Base-by-base conservation (phyloP, 2,329 filamentous ascomycete species). In the Fusarium algeriense region DNA sequence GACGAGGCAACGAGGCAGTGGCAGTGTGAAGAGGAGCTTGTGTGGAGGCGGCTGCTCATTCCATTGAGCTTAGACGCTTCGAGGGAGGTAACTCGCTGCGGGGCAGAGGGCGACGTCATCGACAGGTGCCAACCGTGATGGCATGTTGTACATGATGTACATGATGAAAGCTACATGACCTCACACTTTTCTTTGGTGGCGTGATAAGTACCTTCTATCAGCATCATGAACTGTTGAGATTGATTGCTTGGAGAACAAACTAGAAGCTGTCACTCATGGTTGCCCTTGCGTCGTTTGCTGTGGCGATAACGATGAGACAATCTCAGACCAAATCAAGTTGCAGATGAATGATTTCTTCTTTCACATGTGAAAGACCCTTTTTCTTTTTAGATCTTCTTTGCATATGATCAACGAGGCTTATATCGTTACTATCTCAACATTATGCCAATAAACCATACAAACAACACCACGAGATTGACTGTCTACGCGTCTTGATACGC, bases 91-190 rank as follows among this genome's bases (percentile, higher is more conserved):
- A 38, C 23, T 58, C 45, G 60, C 45, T 67, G 76, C 71, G 76
- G 76, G 76, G 76, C 74, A 76, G n/a, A 26, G 35, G 60, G 69
- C 75, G 69, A 78, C 76, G 75, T 78, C 76, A 78, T 78, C 74
- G 67, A 71, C 34, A 8, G 26, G 30, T 40, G 60, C 41, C 44
- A 53, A 32, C 40, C 40, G 40, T 48, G 68, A 56, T 77, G 66
- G 70, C 67, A 73, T 73, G 75, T 73, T 71, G 61, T 55, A 64
- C 70, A 64, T 73, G 75, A 74, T 71, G 61, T 55, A 64, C 70
- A 64, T 60, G 65, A 34, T 34, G 13, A 30, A n/a, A 7, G 1
- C 9, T 71, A 77, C 73, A n/a, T 48, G 5, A 14, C 7, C 2
- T 19, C 5, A 11, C 34, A 14, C 12, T 12, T 6, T 23, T 4